Evolutionary conservation across 805 yeast species (phyloP).

Genomic region (Myxozyma geophila): DNA sequence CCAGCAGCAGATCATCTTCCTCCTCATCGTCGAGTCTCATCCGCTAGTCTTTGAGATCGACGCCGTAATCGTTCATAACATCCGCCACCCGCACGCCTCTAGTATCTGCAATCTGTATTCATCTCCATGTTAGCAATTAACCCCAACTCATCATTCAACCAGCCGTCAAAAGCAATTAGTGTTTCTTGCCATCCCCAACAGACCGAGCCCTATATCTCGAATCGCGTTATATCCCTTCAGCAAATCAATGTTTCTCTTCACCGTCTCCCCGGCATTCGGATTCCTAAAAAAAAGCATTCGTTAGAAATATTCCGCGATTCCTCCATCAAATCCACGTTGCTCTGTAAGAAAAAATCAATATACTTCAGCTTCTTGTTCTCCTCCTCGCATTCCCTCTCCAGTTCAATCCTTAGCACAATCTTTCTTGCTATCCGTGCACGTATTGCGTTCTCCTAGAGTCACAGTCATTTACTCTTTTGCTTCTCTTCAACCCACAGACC

Average conservation of each 20-base stretch:
- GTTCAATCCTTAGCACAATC: slow-evolving; percentile 15
- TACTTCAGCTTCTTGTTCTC: slow-evolving; percentile 25
- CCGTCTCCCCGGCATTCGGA: slow-evolving; percentile 52
- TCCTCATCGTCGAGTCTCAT: neutral
- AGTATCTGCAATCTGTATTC: slow-evolving; percentile 29
- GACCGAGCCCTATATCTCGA: slow-evolving; percentile 61
- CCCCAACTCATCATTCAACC: neutral
- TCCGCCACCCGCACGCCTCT: slow-evolving; percentile 27
- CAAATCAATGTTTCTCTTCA: slow-evolving; percentile 56
- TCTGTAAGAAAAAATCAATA: neutral
- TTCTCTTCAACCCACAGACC: neutral
- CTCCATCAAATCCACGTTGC: neutral
- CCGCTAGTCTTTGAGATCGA: slow-evolving; percentile 18
- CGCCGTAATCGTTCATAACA: slow-evolving; percentile 30
- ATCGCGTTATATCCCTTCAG: slow-evolving; percentile 66
- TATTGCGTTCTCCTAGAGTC: slow-evolving; percentile 20
- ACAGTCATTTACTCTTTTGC: neutral
- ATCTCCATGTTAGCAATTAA: neutral
- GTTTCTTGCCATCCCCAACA: slow-evolving; percentile 55
- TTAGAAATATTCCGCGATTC: neutral
- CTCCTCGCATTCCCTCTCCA: slow-evolving; percentile 29
- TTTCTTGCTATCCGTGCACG: slow-evolving; percentile 28
- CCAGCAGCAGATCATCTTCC: neutral
- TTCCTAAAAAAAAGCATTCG: slow-evolving; percentile 11
- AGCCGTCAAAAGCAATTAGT: neutral